Evolutionary conservation across 2,329 filamentous ascomycete species (phyloP).

Genomic region (Hymenoscyphus linearis): DNA sequence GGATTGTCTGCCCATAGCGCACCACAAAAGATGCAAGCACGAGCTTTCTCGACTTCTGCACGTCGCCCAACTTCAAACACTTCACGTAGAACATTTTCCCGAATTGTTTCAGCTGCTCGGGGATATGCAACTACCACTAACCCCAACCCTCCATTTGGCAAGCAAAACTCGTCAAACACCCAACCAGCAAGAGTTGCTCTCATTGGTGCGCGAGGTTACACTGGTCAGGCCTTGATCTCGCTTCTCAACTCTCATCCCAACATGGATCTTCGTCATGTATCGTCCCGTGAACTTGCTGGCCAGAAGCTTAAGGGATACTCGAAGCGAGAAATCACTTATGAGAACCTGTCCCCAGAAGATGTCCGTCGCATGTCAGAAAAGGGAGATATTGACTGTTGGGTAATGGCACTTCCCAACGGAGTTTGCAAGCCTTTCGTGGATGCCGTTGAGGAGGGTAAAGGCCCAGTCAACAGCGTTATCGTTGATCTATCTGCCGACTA

Average conservation of each 20-base stretch:
- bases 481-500: constrained; percentile 97
- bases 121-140: constrained; percentile 64
- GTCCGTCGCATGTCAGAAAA: constrained; percentile 77
- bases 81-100: constrained; percentile 12
- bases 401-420: constrained; percentile 93
- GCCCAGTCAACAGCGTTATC: constrained; percentile 63
- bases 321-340: constrained; percentile 88
- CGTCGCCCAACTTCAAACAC: constrained; percentile 33
- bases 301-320: constrained; percentile 84
- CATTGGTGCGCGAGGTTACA: constrained; percentile 90
- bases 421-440: constrained; percentile 93
- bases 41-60: constrained; percentile 61
- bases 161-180: constrained; percentile 80
- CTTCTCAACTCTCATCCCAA: constrained; percentile 83
- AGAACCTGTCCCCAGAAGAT: constrained; percentile 83
- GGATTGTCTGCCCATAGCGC: constrained; percentile 46
- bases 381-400: constrained; percentile 89
- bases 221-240: constrained; percentile 82
- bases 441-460: constrained; percentile 68
- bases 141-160: constrained; percentile 84
- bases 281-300: constrained; percentile 84
- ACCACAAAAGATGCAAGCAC: constrained; percentile 53
- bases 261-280: constrained; percentile 87
- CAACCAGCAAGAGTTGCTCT: constrained; percentile 75
- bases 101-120: constrained; percentile 32